Conservation (phyloP, 1,139 yeast species). For the Geotrichum klebahnii region DNA sequence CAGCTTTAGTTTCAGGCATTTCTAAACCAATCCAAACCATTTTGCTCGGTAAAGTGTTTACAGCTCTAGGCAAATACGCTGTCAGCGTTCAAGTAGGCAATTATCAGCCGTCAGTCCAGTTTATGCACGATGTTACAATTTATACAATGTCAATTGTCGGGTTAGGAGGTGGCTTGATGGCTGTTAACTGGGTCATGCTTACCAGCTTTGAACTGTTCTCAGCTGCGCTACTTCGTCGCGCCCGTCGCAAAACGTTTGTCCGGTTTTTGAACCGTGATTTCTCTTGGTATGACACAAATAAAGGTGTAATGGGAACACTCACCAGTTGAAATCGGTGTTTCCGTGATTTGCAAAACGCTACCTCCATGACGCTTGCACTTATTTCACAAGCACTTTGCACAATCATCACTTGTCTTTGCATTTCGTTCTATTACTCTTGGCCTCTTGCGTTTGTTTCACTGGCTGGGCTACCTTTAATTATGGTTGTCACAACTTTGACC, state of each 20-base stretch:
- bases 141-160: conserved; percentile 45
- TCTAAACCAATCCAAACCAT: conserved; percentile 63
- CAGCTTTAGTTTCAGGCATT: conserved; percentile 46
- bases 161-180: conserved; percentile 53
- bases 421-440: conserved; percentile 81
- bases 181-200: conserved; percentile 55
- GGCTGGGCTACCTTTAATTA: conserved; percentile 67
- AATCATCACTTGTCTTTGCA: conserved; percentile 53
- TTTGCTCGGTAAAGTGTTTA: conserved; percentile 62
- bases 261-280: conserved; percentile 32
- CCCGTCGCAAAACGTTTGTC: conserved; percentile 46
- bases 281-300: conserved; percentile 50
- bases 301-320: conserved; percentile 53
- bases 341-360: conserved; percentile 70
- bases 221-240: conserved; percentile 61
- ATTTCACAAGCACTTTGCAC: conserved; percentile 52
- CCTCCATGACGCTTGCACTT: conserved; percentile 63
- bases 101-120: conserved; percentile 30
- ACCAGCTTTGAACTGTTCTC: conserved; percentile 67
- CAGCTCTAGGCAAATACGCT: conserved; percentile 45
- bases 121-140: conserved; percentile 43
- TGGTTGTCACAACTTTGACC: conserved; percentile 47
- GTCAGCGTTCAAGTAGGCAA: conserved; percentile 32
- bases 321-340: conserved; percentile 59
- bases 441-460: conserved; percentile 69